Base-by-base conservation (phyloP, 257 asterid genomes). In the Solanum lignicaule region DNA sequence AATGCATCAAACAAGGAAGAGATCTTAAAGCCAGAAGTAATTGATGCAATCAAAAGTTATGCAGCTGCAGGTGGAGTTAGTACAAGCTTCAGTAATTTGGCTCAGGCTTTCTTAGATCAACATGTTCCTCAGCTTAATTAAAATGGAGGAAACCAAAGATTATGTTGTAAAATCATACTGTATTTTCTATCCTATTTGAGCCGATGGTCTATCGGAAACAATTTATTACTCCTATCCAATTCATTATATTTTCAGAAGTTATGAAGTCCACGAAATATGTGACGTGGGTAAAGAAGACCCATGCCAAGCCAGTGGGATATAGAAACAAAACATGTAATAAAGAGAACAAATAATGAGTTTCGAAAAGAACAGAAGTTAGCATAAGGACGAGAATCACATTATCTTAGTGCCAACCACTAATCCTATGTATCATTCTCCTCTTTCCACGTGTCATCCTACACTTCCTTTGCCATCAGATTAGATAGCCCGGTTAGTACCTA, bases 21-120 rank as follows among this genome's bases (percentile, higher is more conserved):
- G 41, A 93, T 95, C 38, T 88, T 95, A 92, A 95, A 93, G 91
- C 94, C 98, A 9, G 98, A 95, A 90, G 92, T 95, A 48, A 91
- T 94, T 88, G 98, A 94, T 62, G 95, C 92, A 41, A 90, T 96
- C 76, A 90, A 91, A 87, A 90, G 96, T 88, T 95, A 93, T 89
- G 98, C 98, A 87, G 94, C 92, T 36, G 93, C 96, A 20, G 93
- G 94, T 52, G 89, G 90, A 36, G 94, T 94, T 84, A 93, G 92
- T 85, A 89, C 85, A 78, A 90, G 92, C 89, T 95, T 96, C 89
- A 87, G 96, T 83, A 96, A 94, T 92, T 87, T 95, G 11, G 99
- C 99, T 73, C 96, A 85, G 92, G 94, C 98, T 76, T 95, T 96
- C 89, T 87, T 96, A 88, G 97, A 94, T 85, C 92, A 91, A 91